Percentiles rank a stretch among this genome's conserved stretches.
Evolutionary conservation across 1,139 yeast species (phyloP).

Genomic region (Kodamaea fungicola): DNA sequence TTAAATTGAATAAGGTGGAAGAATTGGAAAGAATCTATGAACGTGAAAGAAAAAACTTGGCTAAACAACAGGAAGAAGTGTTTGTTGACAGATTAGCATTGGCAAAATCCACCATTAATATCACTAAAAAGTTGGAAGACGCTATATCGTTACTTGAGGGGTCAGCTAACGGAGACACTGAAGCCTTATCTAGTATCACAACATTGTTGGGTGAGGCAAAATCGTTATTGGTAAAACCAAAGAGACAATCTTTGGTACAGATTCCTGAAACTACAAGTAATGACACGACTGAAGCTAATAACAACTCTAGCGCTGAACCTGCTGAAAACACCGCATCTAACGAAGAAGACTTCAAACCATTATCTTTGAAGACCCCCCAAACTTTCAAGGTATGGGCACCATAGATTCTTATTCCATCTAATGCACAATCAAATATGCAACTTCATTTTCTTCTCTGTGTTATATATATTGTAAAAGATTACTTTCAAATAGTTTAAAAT

Average conservation of each 20-base stretch:
- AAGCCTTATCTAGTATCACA: conserved; percentile 15
- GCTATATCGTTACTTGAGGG: conserved; percentile 36
- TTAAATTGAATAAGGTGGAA: conserved; percentile 67
- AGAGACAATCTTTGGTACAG: conserved; percentile 28
- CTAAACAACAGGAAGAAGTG: conserved; percentile 76
- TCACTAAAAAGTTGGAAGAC: conserved; percentile 48
- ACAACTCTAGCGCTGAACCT: conserved; percentile 12
- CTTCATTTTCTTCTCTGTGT: conserved; percentile 2
- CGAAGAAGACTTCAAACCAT: conserved; percentile 52
- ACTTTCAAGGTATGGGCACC: conserved; percentile 85
- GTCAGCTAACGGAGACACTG: conserved; percentile 6
- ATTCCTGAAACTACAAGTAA: conserved; percentile 14
- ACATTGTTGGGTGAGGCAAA: conserved; percentile 45
- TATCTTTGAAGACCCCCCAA: conserved; percentile 80
- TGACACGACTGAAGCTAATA: conserved; percentile 10
- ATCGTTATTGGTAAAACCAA: conserved; percentile 50
- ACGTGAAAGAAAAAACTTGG: conserved; percentile 69
- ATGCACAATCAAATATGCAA: neutral
- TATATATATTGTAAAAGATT: conserved; percentile 2
- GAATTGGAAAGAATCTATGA: conserved; percentile 78
- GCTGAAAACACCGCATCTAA: conserved; percentile 8
- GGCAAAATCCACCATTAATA: conserved; percentile 54
- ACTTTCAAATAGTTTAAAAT: no score
- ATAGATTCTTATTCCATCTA: conserved; percentile 10
- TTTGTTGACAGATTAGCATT: conserved; percentile 76